These are phyloP conservation scores for Fusarium setosum DNA, from an alignment of 2,329 filamentous ascomycete genomes.

Conservation along the genomic window DNA sequence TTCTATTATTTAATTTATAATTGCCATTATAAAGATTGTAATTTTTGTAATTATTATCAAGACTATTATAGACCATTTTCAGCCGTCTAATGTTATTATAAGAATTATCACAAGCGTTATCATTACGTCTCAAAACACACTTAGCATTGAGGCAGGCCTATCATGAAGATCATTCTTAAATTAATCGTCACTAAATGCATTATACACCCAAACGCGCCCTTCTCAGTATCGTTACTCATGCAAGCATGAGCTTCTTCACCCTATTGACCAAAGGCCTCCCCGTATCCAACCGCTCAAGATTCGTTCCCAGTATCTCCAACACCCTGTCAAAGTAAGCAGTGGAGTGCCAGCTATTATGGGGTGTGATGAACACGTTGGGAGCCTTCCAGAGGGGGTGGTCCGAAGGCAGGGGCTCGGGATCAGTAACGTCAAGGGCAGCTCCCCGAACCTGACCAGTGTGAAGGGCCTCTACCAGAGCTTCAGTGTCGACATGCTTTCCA, in stretches of 20 bases:
- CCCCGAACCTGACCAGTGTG: neutral
- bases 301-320: slow-evolving; percentile 39
- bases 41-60: too few relatives aligned
- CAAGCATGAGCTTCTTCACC: neutral
- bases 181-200: too few relatives aligned
- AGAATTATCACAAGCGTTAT: too few relatives aligned
- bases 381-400: slow-evolving; percentile 64
- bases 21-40: too few relatives aligned
- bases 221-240: too few relatives aligned
- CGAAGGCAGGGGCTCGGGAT: neutral
- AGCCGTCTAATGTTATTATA: too few relatives aligned
- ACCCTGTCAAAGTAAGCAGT: slow-evolving; percentile 38
- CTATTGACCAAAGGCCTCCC: neutral
- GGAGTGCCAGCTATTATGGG: slow-evolving; percentile 51
- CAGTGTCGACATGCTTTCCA: neutral
- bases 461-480: neutral
- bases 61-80: too few relatives aligned
- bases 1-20: too few relatives aligned
- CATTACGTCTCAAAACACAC: too few relatives aligned
- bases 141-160: too few relatives aligned
- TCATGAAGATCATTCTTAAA: too few relatives aligned
- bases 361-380: slow-evolving; percentile 69
- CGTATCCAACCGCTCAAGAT: slow-evolving; percentile 38
- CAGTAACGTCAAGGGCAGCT: neutral
- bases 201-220: too few relatives aligned